These are phyloP conservation scores for Exserohilum turcica DNA, from an alignment of 2,329 filamentous ascomycete genomes.

Conservation along the genomic window DNA sequence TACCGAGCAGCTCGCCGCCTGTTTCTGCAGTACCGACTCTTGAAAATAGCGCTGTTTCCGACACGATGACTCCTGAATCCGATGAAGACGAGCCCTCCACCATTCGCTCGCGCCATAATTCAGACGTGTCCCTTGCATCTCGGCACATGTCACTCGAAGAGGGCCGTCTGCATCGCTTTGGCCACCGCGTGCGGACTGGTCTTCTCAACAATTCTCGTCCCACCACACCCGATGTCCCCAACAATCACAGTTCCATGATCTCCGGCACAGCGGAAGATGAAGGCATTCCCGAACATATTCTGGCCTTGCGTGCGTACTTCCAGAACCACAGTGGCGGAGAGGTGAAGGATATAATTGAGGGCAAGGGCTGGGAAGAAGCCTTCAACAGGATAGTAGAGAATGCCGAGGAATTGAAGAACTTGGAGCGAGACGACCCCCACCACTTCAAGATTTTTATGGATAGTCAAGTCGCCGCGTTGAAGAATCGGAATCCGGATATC, in stretches of 20 bases:
- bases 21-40: slow-evolving; percentile 37
- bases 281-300: slow-evolving; percentile 50
- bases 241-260: slow-evolving; percentile 24
- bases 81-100: slow-evolving; percentile 52
- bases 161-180: slow-evolving; percentile 71
- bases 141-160: slow-evolving; percentile 70
- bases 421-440: slow-evolving; percentile 53
- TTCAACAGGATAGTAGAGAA: slow-evolving; percentile 69
- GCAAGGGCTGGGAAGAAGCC: slow-evolving; percentile 64
- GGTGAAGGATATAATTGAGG: slow-evolving; percentile 58
- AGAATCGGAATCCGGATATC: slow-evolving; percentile 40
- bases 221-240: slow-evolving; percentile 19
- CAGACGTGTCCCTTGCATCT: slow-evolving; percentile 70
- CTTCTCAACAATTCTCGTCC: slow-evolving; percentile 54
- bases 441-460: slow-evolving; percentile 43
- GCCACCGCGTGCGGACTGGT: slow-evolving; percentile 68
- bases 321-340: slow-evolving; percentile 67
- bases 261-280: slow-evolving; percentile 44
- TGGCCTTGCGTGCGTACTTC: slow-evolving; percentile 66
- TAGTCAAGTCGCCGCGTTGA: slow-evolving; percentile 46
- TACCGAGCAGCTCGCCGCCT: slow-evolving; percentile 38
- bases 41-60: slow-evolving; percentile 31
- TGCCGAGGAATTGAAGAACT: slow-evolving; percentile 67
- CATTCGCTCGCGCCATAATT: slow-evolving; percentile 63
- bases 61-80: slow-evolving; percentile 38